Evolutionary conservation across 2,329 filamentous ascomycete species (phyloP), one percentile per base, ranked within the genome.

Genomic region (Neofusicoccum parvum): DNA sequence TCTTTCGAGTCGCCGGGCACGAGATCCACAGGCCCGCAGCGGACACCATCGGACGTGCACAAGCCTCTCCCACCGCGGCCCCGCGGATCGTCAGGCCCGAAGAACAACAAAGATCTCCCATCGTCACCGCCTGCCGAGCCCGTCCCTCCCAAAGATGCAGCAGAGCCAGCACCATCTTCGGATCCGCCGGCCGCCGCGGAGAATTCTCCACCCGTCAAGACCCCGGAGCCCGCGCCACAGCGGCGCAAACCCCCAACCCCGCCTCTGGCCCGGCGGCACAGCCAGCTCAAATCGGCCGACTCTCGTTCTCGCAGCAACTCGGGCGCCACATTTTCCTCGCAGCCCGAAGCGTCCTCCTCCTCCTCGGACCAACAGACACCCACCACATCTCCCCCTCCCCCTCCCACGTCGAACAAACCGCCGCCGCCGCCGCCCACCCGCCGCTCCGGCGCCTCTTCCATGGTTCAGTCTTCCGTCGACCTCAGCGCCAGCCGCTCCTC

Each of bases 41-140:
- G 72, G 45, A 70, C 70, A 15, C 23, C 45, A 3, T 83, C 84
- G 6, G 84, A 88, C 69, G 74, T 86, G 34, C 87, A 88, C 74
- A 90, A 90, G 70, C 87, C 88, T 3, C 80, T 90, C 12, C 87
- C 89, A 1, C 82, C 83, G 1, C 80, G 84, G 3, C 85, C 86
- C 12, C 53, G 53, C 15, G 43, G 14, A 14, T 23, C 49, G 14
- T 50, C 65, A 36, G 50, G 58, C 3, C 37, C 27, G 27, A 34
- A 41, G 43, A 37, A 45, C 27, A 53, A 23, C 27, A 62, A 62
- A 14, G 64, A 65, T 17, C 54, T 54, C 15, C 58, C 64, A 5
- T 50, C 56, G 6, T 32, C 50, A 37, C 41, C 56, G 23, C 51
- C 51, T 34, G 45, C 45, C 14, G 63, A 65, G n/a, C 68, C 71